A percentile compares a stretch with the other conserved stretches of the same genome.
phyloP scores from a whole-genome alignment of 176 grass and related monocot species.

The Phoenix roebelenii region DNA sequence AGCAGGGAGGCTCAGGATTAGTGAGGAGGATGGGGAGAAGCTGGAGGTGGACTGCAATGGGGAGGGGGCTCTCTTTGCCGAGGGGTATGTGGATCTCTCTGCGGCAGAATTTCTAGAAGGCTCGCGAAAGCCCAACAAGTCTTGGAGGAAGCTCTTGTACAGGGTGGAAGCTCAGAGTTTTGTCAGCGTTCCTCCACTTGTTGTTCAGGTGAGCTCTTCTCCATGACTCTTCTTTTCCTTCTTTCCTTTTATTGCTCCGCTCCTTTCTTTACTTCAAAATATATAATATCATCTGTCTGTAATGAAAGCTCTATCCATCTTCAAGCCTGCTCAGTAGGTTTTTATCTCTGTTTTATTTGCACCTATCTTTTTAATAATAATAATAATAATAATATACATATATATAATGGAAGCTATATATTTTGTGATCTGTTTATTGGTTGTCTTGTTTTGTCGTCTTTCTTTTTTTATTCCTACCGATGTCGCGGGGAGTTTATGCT shows the following conservation, averaged over 20 bases:
- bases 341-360: too few species aligned
- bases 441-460: too few species aligned
- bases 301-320: too few species aligned
- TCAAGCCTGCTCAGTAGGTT: too few species aligned
- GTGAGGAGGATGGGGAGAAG: constrained; percentile 31
- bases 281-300: too few species aligned
- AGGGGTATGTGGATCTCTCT: constrained; percentile 27
- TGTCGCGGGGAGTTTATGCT: too few species aligned
- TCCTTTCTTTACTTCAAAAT: too few species aligned
- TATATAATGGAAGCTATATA: too few species aligned
- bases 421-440: too few species aligned
- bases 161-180: constrained; percentile 54
- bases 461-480: too few species aligned
- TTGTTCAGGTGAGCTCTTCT: constrained; percentile 48
- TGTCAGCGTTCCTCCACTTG: constrained; percentile 59
- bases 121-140: constrained; percentile 36
- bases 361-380: too few species aligned
- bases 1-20: constrained; percentile 40
- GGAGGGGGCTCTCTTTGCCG: constrained; percentile 64
- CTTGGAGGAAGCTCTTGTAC: constrained; percentile 84
- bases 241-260: neutral
- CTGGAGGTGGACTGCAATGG: constrained; percentile 75
- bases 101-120: constrained; percentile 39
- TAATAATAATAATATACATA: too few species aligned
- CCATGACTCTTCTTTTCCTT: neutral